These are phyloP conservation scores for Sequoia sempervirens DNA, from an alignment of 75 land plant genomes.

Conservation along the genomic window DNA sequence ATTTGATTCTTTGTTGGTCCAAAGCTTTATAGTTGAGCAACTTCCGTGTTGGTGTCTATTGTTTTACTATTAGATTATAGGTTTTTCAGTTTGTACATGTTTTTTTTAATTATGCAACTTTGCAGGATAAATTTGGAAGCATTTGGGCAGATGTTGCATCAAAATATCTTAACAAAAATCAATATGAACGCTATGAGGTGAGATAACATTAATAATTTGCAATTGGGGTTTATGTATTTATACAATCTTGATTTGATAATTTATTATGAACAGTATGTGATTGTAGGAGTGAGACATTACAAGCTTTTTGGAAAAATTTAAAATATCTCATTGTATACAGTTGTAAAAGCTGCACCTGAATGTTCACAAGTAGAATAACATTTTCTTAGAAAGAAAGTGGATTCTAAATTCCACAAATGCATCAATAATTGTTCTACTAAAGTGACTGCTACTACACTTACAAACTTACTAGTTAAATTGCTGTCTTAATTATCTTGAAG, in stretches of 20 bases:
- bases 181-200: slow-evolving; percentile 77
- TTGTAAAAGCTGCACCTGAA: background rate
- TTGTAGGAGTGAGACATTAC: background rate
- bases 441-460: background rate
- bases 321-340: background rate
- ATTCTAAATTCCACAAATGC: background rate
- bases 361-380: background rate
- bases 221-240: background rate
- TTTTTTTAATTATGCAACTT: background rate
- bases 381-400: background rate
- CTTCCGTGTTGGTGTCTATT: background rate
- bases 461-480: background rate
- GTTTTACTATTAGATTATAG: background rate
- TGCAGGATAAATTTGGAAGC: slow-evolving; percentile 79
- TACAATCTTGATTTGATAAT: background rate
- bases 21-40: background rate
- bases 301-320: background rate
- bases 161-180: slow-evolving; percentile 66
- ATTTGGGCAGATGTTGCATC: slow-evolving; percentile 70
- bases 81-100: background rate
- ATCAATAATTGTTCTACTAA: background rate
- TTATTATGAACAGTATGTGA: background rate
- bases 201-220: background rate
- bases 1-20: background rate
- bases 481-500: too few species aligned